Evolutionary conservation across 176 grass and related monocot genomes (phyloP), one percentile per base, ranked within the genome.

Genomic region (Miscanthus lutarioriparius): DNA sequence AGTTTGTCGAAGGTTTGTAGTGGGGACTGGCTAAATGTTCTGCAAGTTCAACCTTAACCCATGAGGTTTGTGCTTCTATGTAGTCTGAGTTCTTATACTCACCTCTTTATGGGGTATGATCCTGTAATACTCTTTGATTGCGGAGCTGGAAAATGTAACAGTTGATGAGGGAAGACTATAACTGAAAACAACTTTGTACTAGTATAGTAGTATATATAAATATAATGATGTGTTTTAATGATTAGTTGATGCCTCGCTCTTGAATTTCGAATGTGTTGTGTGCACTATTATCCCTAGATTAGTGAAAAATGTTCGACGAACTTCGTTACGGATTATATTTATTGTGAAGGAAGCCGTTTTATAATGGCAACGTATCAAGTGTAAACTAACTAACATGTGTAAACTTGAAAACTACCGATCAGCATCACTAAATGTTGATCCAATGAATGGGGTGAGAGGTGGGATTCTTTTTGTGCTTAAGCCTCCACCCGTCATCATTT

Each of bases 1-100:
- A 87, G 70, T 80, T 87, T 80, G 33, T 87, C 51, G 63, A 80
- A 87, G 70, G 85, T 84, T 87, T 69, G 69, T 64, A 84, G 79
- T 77, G 71, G 51, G 51, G 33, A 38, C 67, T 67, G 79, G 81
- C 37, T 47, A 64, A 41, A 66, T 45, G 41, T 78, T 78, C 33
- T 38, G 81, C 80, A 30, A 79, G 48, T 80, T 74, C 22, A 79
- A 48, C 38, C 59, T 47, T 49, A 43, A 54, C 44, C 35, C 16
- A 27, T 80, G 85, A 64, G 53, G 85, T 80, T 79, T 84, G 75
- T 64, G 39, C 80, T 75, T 75, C 63, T 51, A 70, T 69, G 68
- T 74, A 62, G 59, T 67, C 22, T n/a, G 17, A 59, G 66, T 66
- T 74, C 28, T 83, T 51, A 20, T 75, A 65, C 30, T 79, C 67